phyloP scores from a whole-genome alignment of 23 red algal genomes.

The Gracilaria caudata region DNA sequence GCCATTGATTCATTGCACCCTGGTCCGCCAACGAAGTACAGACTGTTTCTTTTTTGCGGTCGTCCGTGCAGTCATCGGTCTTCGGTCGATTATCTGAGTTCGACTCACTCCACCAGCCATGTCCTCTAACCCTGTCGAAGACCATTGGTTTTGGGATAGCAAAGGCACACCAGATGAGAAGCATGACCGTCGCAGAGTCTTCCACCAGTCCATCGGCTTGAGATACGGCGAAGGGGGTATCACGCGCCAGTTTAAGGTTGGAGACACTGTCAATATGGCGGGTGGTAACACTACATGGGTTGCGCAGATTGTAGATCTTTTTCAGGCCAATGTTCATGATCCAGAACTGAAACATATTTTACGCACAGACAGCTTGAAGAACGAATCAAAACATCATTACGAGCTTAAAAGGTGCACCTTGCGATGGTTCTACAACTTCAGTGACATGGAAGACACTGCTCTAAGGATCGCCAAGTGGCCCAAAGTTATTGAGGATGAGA shows the following conservation, averaged over 20 bases:
- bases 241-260: slow-evolving; percentile 43
- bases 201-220: not conserved
- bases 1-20: not conserved
- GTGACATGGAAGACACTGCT: slow-evolving; percentile 18
- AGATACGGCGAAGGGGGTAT: not conserved
- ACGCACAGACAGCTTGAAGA: slow-evolving; percentile 7
- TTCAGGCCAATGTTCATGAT: slow-evolving; percentile 41
- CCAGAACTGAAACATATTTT: slow-evolving; percentile 34
- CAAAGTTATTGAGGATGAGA: slow-evolving; percentile 29
- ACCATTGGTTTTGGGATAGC: slow-evolving; percentile 14
- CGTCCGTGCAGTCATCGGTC: too few relatives aligned
- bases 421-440: slow-evolving; percentile 64
- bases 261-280: slow-evolving; percentile 60
- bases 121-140: not conserved
- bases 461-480: slow-evolving; percentile 17
- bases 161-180: slow-evolving; percentile 17
- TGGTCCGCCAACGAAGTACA: not conserved
- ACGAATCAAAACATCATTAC: slow-evolving; percentile 36
- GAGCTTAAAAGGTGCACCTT: slow-evolving; percentile 53
- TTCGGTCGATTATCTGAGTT: not conserved
- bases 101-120: not conserved
- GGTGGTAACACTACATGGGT: slow-evolving; percentile 46
- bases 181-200: not conserved
- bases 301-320: slow-evolving; percentile 65
- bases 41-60: too few relatives aligned